Conservation (phyloP, 176 grass and related monocot genomes). For the Melocanna baccifera region DNA sequence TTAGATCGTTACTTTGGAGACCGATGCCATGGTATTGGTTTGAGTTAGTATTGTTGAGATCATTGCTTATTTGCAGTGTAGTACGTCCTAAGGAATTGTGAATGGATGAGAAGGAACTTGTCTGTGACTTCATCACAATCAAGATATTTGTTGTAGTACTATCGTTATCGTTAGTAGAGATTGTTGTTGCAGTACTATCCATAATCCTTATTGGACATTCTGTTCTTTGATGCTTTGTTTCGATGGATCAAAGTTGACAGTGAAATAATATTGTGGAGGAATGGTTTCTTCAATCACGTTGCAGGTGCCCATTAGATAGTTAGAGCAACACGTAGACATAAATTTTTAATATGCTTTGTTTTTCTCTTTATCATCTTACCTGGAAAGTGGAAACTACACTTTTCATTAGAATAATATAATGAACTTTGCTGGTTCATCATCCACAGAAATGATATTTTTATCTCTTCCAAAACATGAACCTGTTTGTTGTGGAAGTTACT, state of each 20-base stretch:
- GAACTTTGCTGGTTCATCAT: neutral
- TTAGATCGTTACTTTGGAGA: neutral
- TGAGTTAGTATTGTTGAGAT: neutral
- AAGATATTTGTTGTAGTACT: neutral
- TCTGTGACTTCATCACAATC: neutral
- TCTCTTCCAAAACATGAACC: neutral
- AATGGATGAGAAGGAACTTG: constrained; percentile 8
- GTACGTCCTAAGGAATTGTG: constrained; percentile 7
- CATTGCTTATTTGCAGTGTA: constrained; percentile 23
- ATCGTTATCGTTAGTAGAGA: neutral
- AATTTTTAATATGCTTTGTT: neutral
- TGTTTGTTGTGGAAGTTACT: too few species aligned
- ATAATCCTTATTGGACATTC: neutral
- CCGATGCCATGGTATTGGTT: constrained; percentile 2
- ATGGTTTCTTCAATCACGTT: neutral
- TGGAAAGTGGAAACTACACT: neutral
- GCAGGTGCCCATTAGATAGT: neutral
- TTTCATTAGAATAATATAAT: neutral
- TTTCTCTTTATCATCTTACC: neutral
- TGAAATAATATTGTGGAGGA: neutral
- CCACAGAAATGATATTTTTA: neutral
- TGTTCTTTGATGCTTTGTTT: neutral
- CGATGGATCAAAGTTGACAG: neutral
- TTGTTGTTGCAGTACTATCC: neutral
- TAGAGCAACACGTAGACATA: neutral